phyloP scores from a whole-genome alignment of 108 stramenopile species.

The Cyclotella baltica region DNA sequence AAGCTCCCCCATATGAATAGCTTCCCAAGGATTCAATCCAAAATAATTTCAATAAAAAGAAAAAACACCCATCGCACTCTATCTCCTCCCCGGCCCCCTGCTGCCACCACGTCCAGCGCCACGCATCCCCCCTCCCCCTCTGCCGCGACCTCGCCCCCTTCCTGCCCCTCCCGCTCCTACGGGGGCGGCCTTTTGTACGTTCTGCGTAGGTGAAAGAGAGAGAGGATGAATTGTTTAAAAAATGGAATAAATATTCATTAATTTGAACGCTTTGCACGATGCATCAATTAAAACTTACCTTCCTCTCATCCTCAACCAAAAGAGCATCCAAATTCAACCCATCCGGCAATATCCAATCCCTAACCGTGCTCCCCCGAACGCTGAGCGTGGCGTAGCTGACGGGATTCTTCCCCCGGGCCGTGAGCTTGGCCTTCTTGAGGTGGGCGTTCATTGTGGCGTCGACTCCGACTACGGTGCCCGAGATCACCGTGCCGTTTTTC shows the following conservation, averaged over 20 bases:
- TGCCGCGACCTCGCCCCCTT: constrained; percentile 73
- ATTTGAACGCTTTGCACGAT: background rate
- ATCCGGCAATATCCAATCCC: constrained; percentile 97
- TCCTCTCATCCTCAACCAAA: constrained; percentile 96
- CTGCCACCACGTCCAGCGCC: constrained; percentile 6
- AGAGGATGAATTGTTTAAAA: background rate
- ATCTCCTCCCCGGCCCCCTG: constrained; percentile 33
- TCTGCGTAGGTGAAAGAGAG: constrained; percentile 9
- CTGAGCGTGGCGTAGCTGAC: constrained; percentile 90
- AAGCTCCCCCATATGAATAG: too few species aligned
- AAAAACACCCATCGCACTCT: too few species aligned
- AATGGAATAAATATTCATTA: background rate
- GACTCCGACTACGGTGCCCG: constrained; percentile 96
- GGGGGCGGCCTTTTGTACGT: constrained; percentile 57
- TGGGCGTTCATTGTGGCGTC: constrained; percentile 99
- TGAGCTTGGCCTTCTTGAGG: constrained; percentile 95
- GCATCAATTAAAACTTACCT: constrained; percentile 55
- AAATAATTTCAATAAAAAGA: too few species aligned
- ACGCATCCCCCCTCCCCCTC: constrained; percentile 41
- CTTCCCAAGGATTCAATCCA: too few species aligned
- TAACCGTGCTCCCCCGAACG: constrained; percentile 95
- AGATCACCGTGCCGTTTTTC: constrained; percentile 98
- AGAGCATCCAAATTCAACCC: constrained; percentile 95
- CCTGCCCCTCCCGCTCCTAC: constrained; percentile 49
- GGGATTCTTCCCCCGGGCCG: constrained; percentile 93